Evolutionary conservation across 73 alveolate genomes (phyloP).

Genomic region (Strombidium stylifer): DNA sequence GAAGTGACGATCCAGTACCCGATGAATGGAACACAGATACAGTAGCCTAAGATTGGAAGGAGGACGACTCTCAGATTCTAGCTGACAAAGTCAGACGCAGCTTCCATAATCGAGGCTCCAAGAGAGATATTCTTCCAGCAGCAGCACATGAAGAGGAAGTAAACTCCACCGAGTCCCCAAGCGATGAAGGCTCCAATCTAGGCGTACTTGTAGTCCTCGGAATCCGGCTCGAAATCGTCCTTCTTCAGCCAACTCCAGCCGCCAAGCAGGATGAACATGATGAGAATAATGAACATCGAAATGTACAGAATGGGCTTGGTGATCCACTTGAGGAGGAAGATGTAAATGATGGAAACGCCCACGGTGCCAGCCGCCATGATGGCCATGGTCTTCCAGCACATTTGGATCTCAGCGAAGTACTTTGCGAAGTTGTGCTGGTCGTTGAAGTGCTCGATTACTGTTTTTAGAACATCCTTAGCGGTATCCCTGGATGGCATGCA

Average conservation of each 20-base stretch:
- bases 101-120: conserved; percentile 90
- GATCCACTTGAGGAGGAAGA: conserved; percentile 48
- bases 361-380: conserved; percentile 40
- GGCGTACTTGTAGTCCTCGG: conserved; percentile 3
- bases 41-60: conserved; percentile 87
- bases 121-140: conserved; percentile 91
- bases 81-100: conserved; percentile 85
- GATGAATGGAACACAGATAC: conserved; percentile 65
- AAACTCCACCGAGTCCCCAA: conserved; percentile 63
- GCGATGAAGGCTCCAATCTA: conserved; percentile 37
- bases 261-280: conserved; percentile 43
- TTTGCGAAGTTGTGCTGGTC: conserved; percentile 36
- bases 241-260: conserved; percentile 11
- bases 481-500: conserved; percentile 7
- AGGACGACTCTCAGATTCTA: conserved; percentile 71
- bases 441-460: neutral
- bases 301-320: conserved; percentile 62
- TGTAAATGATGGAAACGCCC: conserved; percentile 40
- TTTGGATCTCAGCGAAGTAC: conserved; percentile 53
- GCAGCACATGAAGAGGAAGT: conserved; percentile 67
- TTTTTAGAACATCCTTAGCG: conserved; percentile 3
- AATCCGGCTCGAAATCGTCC: conserved; percentile 7
- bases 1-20: conserved; percentile 88
- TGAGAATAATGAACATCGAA: conserved; percentile 26
- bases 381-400: conserved; percentile 59